Evolutionary conservation across 2,329 filamentous ascomycete genomes (phyloP).

Genomic region (Rutstroemia sp.): DNA sequence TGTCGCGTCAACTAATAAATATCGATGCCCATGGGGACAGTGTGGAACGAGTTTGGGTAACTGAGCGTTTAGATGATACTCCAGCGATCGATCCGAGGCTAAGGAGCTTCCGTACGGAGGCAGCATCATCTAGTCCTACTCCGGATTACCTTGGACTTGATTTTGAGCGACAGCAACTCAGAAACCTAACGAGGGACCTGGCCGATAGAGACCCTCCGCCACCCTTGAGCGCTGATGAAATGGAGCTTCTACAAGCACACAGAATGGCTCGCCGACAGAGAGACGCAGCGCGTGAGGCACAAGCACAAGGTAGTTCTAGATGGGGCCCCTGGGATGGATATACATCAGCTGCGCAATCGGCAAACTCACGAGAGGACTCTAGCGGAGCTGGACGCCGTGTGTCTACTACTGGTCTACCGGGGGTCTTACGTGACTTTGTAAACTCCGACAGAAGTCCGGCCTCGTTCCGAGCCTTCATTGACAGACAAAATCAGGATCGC

Average conservation of each 20-base stretch:
- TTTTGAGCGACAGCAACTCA: slow-evolving; percentile 23
- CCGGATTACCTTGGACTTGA: slow-evolving; percentile 26
- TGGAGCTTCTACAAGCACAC: slow-evolving; percentile 48
- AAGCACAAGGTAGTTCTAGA: slow-evolving; percentile 14
- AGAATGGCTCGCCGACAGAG: slow-evolving; percentile 44
- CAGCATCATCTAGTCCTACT: slow-evolving; percentile 20
- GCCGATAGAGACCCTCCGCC: slow-evolving; percentile 40
- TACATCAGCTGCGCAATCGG: slow-evolving; percentile 8
- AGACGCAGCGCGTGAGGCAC: slow-evolving; percentile 20
- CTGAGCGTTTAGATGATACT: slow-evolving; percentile 19
- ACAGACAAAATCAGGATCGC: slow-evolving; percentile 29
- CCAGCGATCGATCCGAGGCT: slow-evolving; percentile 23
- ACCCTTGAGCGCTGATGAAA: slow-evolving; percentile 47
- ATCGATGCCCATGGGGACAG: slow-evolving; percentile 53
- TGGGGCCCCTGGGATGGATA: slow-evolving; percentile 15
- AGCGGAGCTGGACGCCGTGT: slow-evolving; percentile 16
- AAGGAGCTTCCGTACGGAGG: slow-evolving; percentile 19
- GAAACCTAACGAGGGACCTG: slow-evolving; percentile 20
- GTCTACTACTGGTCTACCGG: slow-evolving; percentile 21
- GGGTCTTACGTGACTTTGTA: slow-evolving; percentile 27
- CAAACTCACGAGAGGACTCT: slow-evolving; percentile 6
- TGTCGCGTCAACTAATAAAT: slow-evolving; percentile 59
- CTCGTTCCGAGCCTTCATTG: slow-evolving; percentile 29
- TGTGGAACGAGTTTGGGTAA: slow-evolving; percentile 26
- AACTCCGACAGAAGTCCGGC: slow-evolving; percentile 24